phyloP scores from a whole-genome alignment of 2,329 filamentous ascomycete genomes.

The Ophiostoma pallidulum region DNA sequence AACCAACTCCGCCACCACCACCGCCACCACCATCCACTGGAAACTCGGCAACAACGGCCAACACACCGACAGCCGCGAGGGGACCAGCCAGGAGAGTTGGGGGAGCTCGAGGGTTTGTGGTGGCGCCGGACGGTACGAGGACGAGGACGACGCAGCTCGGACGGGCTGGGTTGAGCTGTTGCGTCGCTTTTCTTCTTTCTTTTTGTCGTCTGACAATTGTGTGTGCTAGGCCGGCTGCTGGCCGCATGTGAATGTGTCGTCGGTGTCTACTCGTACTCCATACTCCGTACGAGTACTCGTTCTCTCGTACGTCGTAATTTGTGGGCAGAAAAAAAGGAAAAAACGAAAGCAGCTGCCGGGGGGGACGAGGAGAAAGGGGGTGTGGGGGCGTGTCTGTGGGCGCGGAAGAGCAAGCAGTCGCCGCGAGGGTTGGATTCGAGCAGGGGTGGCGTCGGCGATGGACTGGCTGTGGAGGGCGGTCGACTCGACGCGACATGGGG shows the following conservation, averaged over 20 bases:
- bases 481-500: background rate
- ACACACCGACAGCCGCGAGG: no score
- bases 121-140: no score
- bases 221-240: background rate
- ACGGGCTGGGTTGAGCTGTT: background rate
- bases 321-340: background rate
- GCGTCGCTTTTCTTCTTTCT: background rate
- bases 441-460: background rate
- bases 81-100: background rate
- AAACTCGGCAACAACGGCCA: no score
- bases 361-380: slow-evolving; percentile 1
- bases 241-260: background rate
- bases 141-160: no score
- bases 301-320: background rate
- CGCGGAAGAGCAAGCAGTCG: slow-evolving; percentile 7
- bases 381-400: slow-evolving; percentile 4
- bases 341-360: slow-evolving; percentile 1
- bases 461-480: background rate
- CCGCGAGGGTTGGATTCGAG: slow-evolving; percentile 5
- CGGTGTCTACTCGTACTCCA: no score
- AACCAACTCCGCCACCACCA: no score
- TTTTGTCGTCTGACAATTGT: background rate
- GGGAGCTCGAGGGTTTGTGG: background rate
- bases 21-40: no score
- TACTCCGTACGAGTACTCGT: no score